Percentiles rank a stretch among this genome's conserved stretches.
phyloP scores from a whole-genome alignment of 345 rosid genomes.

The Citrus medica region DNA sequence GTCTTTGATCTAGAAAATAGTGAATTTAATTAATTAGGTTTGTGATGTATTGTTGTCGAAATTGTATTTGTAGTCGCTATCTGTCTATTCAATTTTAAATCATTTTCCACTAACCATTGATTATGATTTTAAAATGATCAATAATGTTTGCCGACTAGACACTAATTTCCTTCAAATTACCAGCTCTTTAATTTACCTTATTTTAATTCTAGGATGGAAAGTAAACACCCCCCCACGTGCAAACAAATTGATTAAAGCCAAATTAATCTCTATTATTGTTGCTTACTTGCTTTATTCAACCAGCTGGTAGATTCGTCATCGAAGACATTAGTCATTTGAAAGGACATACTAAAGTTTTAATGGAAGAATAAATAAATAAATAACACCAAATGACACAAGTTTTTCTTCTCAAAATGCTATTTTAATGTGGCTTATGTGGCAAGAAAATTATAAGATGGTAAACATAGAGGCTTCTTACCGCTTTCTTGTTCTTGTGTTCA shows the following conservation, averaged over 20 bases:
- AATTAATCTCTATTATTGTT: neutral
- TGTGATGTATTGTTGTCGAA: too few species aligned
- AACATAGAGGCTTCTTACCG: neutral
- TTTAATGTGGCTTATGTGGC: neutral
- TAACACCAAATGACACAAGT: neutral
- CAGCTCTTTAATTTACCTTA: neutral
- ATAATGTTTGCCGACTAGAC: neutral
- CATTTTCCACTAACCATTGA: neutral
- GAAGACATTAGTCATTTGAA: neutral
- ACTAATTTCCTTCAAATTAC: neutral
- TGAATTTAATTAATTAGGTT: neutral
- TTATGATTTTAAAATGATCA: neutral
- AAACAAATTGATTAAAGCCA: neutral
- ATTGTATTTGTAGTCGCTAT: too few species aligned
- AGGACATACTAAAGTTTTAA: neutral
- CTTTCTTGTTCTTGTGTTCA: slow-evolving; percentile 12
- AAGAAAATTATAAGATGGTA: neutral
- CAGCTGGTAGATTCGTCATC: neutral
- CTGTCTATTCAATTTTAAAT: too few species aligned
- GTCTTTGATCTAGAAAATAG: neutral
- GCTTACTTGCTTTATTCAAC: neutral
- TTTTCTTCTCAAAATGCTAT: neutral
- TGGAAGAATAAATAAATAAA: neutral
- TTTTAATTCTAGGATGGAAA: neutral
- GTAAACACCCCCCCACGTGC: neutral